phyloP scores from a whole-genome alignment of 2,329 filamentous ascomycete species.

The Zymoseptoria passerinii region DNA sequence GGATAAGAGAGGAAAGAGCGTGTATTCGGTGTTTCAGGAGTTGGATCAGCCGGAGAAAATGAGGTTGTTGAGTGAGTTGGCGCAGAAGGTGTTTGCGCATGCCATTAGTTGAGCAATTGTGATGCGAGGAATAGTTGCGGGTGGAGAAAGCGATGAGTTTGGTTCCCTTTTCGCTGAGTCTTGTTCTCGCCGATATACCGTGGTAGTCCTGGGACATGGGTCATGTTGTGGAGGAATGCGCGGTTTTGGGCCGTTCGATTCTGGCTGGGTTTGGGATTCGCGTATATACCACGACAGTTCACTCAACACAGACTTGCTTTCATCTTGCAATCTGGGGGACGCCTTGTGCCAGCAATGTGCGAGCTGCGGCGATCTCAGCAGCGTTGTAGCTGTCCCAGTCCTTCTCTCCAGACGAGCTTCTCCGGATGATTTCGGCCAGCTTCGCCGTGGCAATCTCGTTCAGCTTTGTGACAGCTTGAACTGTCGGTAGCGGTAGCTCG shows the following conservation, averaged over 20 bases:
- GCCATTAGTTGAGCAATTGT: constrained; percentile 50
- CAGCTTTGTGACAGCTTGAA: constrained; percentile 55
- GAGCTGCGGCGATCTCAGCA: constrained; percentile 63
- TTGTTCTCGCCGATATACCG: constrained; percentile 7
- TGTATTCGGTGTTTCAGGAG: constrained; percentile 85
- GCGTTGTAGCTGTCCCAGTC: constrained; percentile 66
- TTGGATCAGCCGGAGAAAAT: constrained; percentile 76
- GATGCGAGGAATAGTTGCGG: not conserved
- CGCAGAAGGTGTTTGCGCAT: constrained; percentile 77
- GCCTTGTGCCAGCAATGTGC: constrained; percentile 55
- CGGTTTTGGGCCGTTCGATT: not conserved
- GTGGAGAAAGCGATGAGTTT: not conserved
- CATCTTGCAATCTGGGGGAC: constrained; percentile 29
- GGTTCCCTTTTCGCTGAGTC: not conserved
- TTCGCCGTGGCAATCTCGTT: constrained; percentile 66
- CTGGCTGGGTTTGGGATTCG: not conserved
- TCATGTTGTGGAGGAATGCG: not conserved
- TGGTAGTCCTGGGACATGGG: constrained; percentile 5
- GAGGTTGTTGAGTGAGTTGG: constrained; percentile 72
- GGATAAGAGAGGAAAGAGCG: constrained; percentile 88
- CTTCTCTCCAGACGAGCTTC: constrained; percentile 50
- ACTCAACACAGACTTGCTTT: constrained; percentile 15
- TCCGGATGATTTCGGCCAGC: constrained; percentile 66
- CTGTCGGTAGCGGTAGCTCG: constrained; percentile 45
- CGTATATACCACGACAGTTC: constrained; percentile 9